Conservation (phyloP, 306 rosid genomes). For the Castanea sativa region DNA sequence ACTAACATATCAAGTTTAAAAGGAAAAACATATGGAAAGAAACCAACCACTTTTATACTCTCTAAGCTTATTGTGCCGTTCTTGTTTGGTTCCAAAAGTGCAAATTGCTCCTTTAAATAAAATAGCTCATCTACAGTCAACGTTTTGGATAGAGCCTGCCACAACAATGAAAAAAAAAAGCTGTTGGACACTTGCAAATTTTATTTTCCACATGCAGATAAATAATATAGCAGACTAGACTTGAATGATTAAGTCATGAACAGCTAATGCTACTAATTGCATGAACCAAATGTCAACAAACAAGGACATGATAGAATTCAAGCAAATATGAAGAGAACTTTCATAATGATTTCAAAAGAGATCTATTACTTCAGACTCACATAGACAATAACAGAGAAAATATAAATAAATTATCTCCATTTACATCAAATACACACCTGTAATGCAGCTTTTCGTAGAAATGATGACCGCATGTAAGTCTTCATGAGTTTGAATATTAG, state of each 20-base stretch:
- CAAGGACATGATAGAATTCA: not conserved
- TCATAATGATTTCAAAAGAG: not conserved
- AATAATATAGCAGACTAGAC: not conserved
- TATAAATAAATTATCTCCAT: not conserved
- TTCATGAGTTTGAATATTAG: constrained; percentile 82
- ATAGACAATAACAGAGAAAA: not conserved
- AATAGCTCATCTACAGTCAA: constrained; percentile 60
- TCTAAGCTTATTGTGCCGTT: constrained; percentile 75
- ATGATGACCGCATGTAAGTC: constrained; percentile 80
- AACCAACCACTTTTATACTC: constrained; percentile 76
- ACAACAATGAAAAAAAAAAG: constrained; percentile 21
- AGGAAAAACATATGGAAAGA: constrained; percentile 24
- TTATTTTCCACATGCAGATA: not conserved
- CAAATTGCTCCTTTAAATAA: constrained; percentile 73
- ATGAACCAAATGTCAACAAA: not conserved
- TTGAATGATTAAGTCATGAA: not conserved
- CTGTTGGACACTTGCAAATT: not conserved
- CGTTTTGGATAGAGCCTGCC: constrained; percentile 84
- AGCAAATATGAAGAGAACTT: not conserved
- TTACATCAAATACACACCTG: constrained; percentile 53
- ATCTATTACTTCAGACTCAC: not conserved
- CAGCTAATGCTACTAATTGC: not conserved
- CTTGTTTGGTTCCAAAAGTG: constrained; percentile 75
- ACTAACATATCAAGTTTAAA: constrained; percentile 15
- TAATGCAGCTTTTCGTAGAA: constrained; percentile 85